phyloP scores from a whole-genome alignment of 768 basidiomycete genomes.

The Russula griseocarnosa region DNA sequence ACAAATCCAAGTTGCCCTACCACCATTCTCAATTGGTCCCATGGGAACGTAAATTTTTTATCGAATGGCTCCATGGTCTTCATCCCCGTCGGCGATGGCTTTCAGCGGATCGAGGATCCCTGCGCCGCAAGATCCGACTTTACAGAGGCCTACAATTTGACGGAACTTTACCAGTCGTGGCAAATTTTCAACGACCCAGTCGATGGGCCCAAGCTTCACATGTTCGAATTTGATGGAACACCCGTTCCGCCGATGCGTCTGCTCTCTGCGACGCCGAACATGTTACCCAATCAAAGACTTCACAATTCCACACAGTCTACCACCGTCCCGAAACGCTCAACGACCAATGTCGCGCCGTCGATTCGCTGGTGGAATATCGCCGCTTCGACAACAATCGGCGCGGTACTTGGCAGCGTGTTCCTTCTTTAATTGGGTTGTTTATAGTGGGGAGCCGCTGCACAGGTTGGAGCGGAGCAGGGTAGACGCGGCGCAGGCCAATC shows the following conservation, averaged over 20 bases:
- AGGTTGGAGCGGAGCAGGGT: constrained; percentile 8
- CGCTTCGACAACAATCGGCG: background rate
- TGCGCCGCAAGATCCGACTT: constrained; percentile 88
- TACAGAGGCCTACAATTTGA: constrained; percentile 76
- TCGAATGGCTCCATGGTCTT: constrained; percentile 78
- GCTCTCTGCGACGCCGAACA: constrained; percentile 69
- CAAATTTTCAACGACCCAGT: constrained; percentile 64
- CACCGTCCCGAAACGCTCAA: background rate
- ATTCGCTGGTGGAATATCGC: constrained; percentile 10
- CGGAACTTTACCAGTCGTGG: constrained; percentile 64
- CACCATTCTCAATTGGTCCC: constrained; percentile 84
- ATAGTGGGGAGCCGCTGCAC: background rate
- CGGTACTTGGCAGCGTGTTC: constrained; percentile 11
- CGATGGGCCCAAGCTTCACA: constrained; percentile 62
- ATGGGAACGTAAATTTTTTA: constrained; percentile 54
- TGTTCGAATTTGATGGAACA: constrained; percentile 75
- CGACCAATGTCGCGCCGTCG: background rate
- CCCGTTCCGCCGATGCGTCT: constrained; percentile 70
- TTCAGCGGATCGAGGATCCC: constrained; percentile 91
- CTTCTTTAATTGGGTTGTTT: constrained; percentile 2
- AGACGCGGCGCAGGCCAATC: constrained; percentile 14
- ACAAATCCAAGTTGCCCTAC: constrained; percentile 84
- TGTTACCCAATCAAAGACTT: constrained; percentile 73
- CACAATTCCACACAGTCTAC: constrained; percentile 42
- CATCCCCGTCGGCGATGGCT: constrained; percentile 78